Base-by-base conservation (phyloP, 2,329 filamentous ascomycete genomes). In the Tolypocladium album region DNA sequence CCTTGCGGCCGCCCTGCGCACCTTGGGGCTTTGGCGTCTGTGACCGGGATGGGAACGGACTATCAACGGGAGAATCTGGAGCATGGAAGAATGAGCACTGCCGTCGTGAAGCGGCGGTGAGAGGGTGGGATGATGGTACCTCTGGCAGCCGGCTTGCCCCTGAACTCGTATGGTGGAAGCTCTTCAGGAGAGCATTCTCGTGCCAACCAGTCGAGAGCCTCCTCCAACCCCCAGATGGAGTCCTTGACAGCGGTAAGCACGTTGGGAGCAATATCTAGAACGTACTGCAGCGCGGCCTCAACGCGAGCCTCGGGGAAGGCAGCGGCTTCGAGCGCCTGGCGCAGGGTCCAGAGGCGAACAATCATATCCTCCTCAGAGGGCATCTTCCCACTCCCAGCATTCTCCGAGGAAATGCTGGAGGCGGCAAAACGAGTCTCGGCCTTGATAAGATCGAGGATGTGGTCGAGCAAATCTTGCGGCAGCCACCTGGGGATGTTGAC, bases 181-280 rank as follows among this genome's bases (percentile, higher is more conserved):
- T 92, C 87, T 1, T 86, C 82, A 63, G 80, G 76, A 17, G 81
- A 76, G 66, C 88, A 90, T 69, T 94, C 84, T 64, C 90, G 78
- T n/a, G 91, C 90, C 59, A 97, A 81, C 90, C 92, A 96, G 67
- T 97, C 90, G 24, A 99, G 72, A 34, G 89, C 86, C 73, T 96
- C 92, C 62, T 95, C 88, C 42, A 97, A 76, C 12, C 92, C 92
- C 89, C 91, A 96, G 17, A 92, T 82, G 52, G 81, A 80, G 64
- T 91, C 88, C 65, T 85, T 88, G 62, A 72, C 78, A 24, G 76
- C 75, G 13, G 77, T 68, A 3, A 79, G 76, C 59, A 88, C 81
- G 63, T 85, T 86, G 38, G 86, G 80, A 36, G 85, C 85, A 64
- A 88, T 86, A 50, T 86, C 80, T 59, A 92, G 73, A 53, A 91